Evolutionary conservation across 352 stramenopile genomes (phyloP), one percentile per base, ranked within the genome.

Genomic region (Globisporangium parvum): DNA sequence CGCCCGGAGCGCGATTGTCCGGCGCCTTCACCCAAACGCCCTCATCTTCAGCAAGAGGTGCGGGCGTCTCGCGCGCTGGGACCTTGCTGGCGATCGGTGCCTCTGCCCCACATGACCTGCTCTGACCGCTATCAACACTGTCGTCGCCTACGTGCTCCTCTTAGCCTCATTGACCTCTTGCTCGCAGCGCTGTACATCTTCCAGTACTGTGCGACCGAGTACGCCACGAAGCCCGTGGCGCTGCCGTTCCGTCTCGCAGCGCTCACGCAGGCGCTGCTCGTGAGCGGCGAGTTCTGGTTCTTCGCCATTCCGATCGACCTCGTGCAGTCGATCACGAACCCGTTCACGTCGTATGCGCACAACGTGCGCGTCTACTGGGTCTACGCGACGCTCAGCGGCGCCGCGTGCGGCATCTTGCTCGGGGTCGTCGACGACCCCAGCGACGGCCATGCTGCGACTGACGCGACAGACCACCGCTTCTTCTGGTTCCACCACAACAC

Each of bases 271-370:
- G 80, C 77, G 37, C 60, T 93, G 55, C 73, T 93, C 24, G 73
- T 95, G 46, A 82, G 81, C n/a, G 80, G 80, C 3, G 85, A 95
- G 51, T 93, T 93, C 47, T 93, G 85, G 85, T 95, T 93, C 72
- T 93, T 91, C 52, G 84, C 84, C 20, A 95, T 95, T 60, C 81
- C 80, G 8, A 87, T 93, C 48, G 85, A 95, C 59, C 85, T 95
- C 66, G 75, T 92, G 42, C 84, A 95, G 75, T 93, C 81, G 21
- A 87, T 95, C 59, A 92, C 85, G 23, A 95, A 95, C 62, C 85
- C 85, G 12, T 95, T 95, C 63, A 92, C 85, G 47, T 93, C 83
- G 37, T 95, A 93, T 59, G 66, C 80, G 47, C 64, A 90, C 64
- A 95, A 95, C 63, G 77, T 91, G 18, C 69, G 77, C 6, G 59